Conservation (phyloP, 2,329 filamentous ascomycete genomes). For the Ceratocystiopsis minuta region DNA sequence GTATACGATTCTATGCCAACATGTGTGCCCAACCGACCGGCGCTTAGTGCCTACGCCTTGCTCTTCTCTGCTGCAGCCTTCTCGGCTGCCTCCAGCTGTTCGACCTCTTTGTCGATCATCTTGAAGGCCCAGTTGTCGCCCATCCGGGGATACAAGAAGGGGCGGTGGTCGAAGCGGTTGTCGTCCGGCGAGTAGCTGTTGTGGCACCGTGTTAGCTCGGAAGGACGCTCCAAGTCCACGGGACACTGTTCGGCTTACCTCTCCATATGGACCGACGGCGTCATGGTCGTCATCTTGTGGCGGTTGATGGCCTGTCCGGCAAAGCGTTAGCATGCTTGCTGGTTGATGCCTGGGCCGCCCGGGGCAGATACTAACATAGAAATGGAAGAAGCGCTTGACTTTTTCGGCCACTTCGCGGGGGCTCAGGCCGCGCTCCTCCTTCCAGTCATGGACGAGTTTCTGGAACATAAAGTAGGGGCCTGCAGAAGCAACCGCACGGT, state of each 20-base stretch:
- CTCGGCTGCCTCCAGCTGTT: constrained; percentile 12
- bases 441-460: constrained; percentile 28
- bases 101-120: constrained; percentile 16
- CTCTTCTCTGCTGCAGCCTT: constrained; percentile 1
- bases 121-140: constrained; percentile 17
- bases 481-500: neutral
- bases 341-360: too few relatives aligned
- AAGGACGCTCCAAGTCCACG: neutral
- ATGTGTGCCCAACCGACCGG: too few relatives aligned
- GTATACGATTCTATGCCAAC: neutral
- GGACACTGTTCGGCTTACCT: neutral
- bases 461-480: constrained; percentile 26
- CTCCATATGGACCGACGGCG: constrained; percentile 33
- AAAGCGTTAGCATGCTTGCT: too few relatives aligned
- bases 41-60: neutral
- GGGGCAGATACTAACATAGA: constrained; percentile 25
- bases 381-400: constrained; percentile 28
- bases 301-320: constrained; percentile 29
- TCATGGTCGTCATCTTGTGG: constrained; percentile 47
- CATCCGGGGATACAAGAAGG: constrained; percentile 20
- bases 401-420: constrained; percentile 28
- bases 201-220: too few relatives aligned
- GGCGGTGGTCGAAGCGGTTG: constrained; percentile 22
- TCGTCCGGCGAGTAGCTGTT: constrained; percentile 21
- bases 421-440: constrained; percentile 16